A percentile compares a stretch with the other conserved stretches of the same genome.
phyloP scores from a whole-genome alignment of 768 basidiomycete species.

The Sistotremastrum suecicum region DNA sequence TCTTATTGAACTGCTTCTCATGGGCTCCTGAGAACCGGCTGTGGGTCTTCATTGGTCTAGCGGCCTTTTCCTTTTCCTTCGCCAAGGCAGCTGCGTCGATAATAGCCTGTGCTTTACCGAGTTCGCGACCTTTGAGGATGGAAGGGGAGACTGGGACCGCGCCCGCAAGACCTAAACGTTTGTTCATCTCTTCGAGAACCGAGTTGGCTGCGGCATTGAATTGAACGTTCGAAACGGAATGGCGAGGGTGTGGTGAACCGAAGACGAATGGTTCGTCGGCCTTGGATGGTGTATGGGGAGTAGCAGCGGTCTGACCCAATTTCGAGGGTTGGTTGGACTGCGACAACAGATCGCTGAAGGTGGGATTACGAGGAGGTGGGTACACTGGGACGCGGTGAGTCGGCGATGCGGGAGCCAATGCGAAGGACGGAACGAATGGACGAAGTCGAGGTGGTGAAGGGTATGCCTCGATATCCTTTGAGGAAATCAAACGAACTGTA shows the following conservation, averaged over 20 bases:
- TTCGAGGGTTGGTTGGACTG: too few relatives aligned
- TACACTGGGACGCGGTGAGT: too few relatives aligned
- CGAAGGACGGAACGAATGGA: too few relatives aligned
- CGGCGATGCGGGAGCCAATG: too few relatives aligned
- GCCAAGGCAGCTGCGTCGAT: not conserved
- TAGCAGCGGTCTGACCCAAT: too few relatives aligned
- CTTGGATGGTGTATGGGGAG: slow-evolving; percentile 10
- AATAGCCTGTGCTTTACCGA: not conserved
- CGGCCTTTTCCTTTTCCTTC: slow-evolving; percentile 1
- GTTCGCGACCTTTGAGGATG: slow-evolving; percentile 24
- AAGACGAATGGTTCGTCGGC: slow-evolving; percentile 49
- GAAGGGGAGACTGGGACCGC: slow-evolving; percentile 32
- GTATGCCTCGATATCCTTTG: too few relatives aligned
- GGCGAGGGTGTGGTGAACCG: slow-evolving; percentile 57
- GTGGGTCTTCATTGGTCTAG: slow-evolving; percentile 9
- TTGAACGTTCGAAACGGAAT: slow-evolving; percentile 47
- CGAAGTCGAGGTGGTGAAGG: too few relatives aligned
- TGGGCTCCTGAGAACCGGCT: slow-evolving; percentile 45
- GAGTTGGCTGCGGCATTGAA: slow-evolving; percentile 54
- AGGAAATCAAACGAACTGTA: too few relatives aligned
- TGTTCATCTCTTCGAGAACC: slow-evolving; percentile 75
- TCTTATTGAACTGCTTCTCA: slow-evolving; percentile 52
- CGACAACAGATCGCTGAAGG: too few relatives aligned
- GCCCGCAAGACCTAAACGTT: slow-evolving; percentile 44
- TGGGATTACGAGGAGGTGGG: too few relatives aligned